Evolutionary conservation across 805 yeast species (phyloP).

Genomic region (Pichia occidentalis): DNA sequence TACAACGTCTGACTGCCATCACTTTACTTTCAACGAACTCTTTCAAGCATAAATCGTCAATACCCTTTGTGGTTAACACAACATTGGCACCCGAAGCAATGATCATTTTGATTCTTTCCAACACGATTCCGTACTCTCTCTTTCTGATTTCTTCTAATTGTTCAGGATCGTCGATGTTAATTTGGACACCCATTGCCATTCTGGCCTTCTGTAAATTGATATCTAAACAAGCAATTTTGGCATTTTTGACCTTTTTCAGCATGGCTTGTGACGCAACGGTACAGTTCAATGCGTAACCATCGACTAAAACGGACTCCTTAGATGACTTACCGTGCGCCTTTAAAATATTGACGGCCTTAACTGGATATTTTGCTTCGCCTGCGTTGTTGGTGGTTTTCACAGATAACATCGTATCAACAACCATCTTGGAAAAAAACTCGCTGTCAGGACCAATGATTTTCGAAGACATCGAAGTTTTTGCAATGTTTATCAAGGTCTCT

Average conservation of each 20-base stretch:
- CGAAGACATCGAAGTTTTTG: conserved; percentile 95
- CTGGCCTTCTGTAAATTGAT: conserved; percentile 91
- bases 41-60: conserved; percentile 86
- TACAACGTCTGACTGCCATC: conserved; percentile 95
- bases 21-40: conserved; percentile 87
- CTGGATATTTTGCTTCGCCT: conserved; percentile 90
- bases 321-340: conserved; percentile 97
- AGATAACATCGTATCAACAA: conserved; percentile 91
- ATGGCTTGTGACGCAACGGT: conserved; percentile 97
- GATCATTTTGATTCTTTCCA: conserved; percentile 77
- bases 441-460: conserved; percentile 93
- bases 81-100: conserved; percentile 89
- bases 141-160: conserved; percentile 80
- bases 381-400: conserved; percentile 84
- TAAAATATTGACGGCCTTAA: conserved; percentile 90
- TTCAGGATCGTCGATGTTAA: conserved; percentile 95
- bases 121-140: conserved; percentile 78
- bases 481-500: conserved; percentile 81
- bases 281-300: conserved; percentile 95
- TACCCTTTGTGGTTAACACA: conserved; percentile 87
- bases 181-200: conserved; percentile 98
- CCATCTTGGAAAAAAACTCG: conserved; percentile 83
- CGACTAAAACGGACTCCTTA: conserved; percentile 74
- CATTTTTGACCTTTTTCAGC: conserved; percentile 63
- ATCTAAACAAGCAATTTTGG: conserved; percentile 84